Evolutionary conservation across 177 flowering plant genomes (phyloP), one percentile per base, ranked within the genome.

Genomic region (Vitis hybrid): DNA sequence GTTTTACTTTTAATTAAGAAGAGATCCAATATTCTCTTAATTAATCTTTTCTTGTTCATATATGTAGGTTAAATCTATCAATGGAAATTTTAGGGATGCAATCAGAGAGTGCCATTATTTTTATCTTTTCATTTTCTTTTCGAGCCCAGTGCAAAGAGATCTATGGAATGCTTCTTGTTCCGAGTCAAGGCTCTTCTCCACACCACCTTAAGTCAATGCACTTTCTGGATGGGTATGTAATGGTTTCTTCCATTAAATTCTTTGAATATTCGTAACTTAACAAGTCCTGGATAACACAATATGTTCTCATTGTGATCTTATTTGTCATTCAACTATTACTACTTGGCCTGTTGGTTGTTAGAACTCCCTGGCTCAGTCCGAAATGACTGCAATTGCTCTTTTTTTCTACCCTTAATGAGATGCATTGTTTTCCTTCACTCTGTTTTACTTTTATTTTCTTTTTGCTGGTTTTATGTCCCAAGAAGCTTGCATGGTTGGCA

Each of bases 151-250:
- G 82, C 93, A 29, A 93, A 93, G 77, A 84, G 98, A 78, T 88
- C 97, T 50, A 72, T 93, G 89, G 98, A 93, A 67, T 91, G 97
- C 29, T 91, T 85, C 75, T 58, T 91, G 71, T 93, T 93, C 74
- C 85, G 75, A 59, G 98, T 93, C 20, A 93, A 93, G 82, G 90
- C 88, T 73, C 95, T 93, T 73, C 81, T 93, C 64, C 90, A 88
- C 72, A 78, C 79, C 53, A 71, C 88, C 54, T 78, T 90, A 73
- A 86, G 78, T 69, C 87, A 90, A 66, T 85, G 85, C 77, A 76
- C 85, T 15, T 93, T 93, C 73, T 91, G 92, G 93, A 87, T 93
- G 98, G 22, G 98, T 93, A 82, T 59, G 81, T 66, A 63, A 48
- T 51, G 6, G 22, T 39, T 63, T 57, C 57, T 34, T 68, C 14